Base-by-base conservation (phyloP, 2,329 filamentous ascomycete genomes). In the Nakataea oryzae region DNA sequence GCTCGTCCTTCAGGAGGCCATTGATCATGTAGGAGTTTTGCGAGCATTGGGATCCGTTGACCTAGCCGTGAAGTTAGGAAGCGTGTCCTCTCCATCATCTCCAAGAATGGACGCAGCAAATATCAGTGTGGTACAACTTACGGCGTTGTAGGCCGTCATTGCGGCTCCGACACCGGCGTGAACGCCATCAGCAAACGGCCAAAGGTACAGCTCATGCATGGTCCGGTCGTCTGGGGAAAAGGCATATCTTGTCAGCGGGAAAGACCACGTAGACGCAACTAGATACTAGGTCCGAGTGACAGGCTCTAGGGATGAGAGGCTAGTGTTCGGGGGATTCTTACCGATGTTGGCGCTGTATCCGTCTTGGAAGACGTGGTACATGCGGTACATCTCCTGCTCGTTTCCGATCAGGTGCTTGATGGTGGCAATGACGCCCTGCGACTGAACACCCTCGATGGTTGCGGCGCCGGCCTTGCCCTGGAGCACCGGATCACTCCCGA, bases 1-100 rank as follows among this genome's bases (percentile, higher is more conserved):
- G 79, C 74, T 95, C 90, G 11, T 83, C 82, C 76, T 95, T 95
- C 67, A 95, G 78, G 2, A 95, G 75, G 57, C 86, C 85, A 70
- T 95, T 95, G 66, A 91, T 75, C 12, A 88, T 74, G 69, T 89
- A 86, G 32, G 86, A 88, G 76, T 95, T 95, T 69, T 93, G 88
- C 74, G 91, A 95, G 26, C 75, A 81, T 67, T 91, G 91, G 9
- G 86, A 90, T 73, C 91, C 91, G 77, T 96, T 96, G 73, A 92
- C 72, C 70, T 90, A 87, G 69, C n/a, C 28, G 34, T 41, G 21
- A 21, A 12, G 41, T 50, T 50, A 50, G 41, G 8, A 59, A 5
- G 14, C 7, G 14, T 41, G 14, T 21, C 41, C n/a, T n/a, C n/a
- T n/a, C n/a, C n/a, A n/a, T n/a, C n/a, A n/a, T n/a, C n/a, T n/a